phyloP scores from a whole-genome alignment of 352 stramenopile species.

The Pythium scleroteichum region DNA sequence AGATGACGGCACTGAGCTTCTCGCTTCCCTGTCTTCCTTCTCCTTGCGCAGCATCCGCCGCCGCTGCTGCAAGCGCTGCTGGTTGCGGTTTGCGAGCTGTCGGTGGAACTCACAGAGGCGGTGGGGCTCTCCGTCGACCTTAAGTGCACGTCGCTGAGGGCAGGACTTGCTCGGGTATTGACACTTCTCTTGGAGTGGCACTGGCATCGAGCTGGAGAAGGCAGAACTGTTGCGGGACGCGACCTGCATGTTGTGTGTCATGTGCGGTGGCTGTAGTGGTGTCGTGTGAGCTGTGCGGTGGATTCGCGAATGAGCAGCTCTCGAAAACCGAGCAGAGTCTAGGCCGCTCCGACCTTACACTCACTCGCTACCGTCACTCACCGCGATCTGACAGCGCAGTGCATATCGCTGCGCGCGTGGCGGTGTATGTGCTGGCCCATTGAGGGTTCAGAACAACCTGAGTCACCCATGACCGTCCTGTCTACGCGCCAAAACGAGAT shows the following conservation, averaged over 20 bases:
- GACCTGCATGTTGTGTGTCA: constrained; percentile 8
- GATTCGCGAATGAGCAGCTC: constrained; percentile 19
- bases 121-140: constrained; percentile 25
- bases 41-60: constrained; percentile 17
- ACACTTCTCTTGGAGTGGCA: constrained; percentile 21
- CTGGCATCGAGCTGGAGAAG: constrained; percentile 1
- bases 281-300: not conserved
- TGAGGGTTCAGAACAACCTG: too few relatives aligned
- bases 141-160: constrained; percentile 18
- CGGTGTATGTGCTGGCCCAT: too few relatives aligned
- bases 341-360: too few relatives aligned
- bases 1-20: not conserved
- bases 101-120: constrained; percentile 28
- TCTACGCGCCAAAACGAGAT: too few relatives aligned
- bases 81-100: constrained; percentile 27
- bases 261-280: constrained; percentile 1
- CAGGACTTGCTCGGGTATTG: constrained; percentile 32
- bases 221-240: not conserved
- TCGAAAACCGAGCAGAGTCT: not conserved
- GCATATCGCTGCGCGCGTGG: not conserved
- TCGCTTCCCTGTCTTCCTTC: not conserved
- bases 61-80: constrained; percentile 26
- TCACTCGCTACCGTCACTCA: not conserved
- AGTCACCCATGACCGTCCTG: too few relatives aligned
- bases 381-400: not conserved